Base-by-base conservation (phyloP, 2,329 filamentous ascomycete genomes). In the Trichophyton mentagrophytes region DNA sequence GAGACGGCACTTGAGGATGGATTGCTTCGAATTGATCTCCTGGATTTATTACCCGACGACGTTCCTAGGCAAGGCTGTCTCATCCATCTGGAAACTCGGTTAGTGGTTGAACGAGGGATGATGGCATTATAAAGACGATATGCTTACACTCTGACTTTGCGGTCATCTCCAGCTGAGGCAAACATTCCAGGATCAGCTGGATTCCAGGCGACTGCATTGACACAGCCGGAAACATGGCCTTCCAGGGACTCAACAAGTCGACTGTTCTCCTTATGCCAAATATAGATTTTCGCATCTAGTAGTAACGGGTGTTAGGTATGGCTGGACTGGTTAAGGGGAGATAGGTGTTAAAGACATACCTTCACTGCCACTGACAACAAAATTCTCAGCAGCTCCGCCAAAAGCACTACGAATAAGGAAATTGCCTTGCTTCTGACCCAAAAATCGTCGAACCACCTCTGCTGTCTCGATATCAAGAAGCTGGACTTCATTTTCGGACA, bases 141-240 rank as follows among this genome's bases (percentile, higher is more conserved):
- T 22, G 78, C 88, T 79, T 78, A 96, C 87, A 99, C 90, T 75
- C 87, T 86, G 65, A 97, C 86, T 70, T 82, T 85, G 60, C 81
- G 80, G 69, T 97, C 93, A 71, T 99, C 93, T 17, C 92, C 91
- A 62, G 89, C 92, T 11, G 90, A 92, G 15, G 90, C 93, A 73
- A 96, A 89, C 78, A 96, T 86, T 63, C 83, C 83, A 0, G 89
- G 85, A 69, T 96, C 84, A 9, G 77, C 80, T 0, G 93, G 91
- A 68, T 92, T 93, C 92, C 93, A 99, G 22, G 87, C 82, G 42
- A 95, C 88, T 6, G 89, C 83, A 70, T 96, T 97, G 65, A 93
- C 92, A 63, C 84, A 86, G 38, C 90, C 86, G 57, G 17, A 47
- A 47, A 47, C 33, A 67, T 97, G 92, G 0, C 85, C 91, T 36